Evolutionary conservation across 164 flowering plant genomes (phyloP).

Genomic region (Kalanchoe fedtschenkoi): DNA sequence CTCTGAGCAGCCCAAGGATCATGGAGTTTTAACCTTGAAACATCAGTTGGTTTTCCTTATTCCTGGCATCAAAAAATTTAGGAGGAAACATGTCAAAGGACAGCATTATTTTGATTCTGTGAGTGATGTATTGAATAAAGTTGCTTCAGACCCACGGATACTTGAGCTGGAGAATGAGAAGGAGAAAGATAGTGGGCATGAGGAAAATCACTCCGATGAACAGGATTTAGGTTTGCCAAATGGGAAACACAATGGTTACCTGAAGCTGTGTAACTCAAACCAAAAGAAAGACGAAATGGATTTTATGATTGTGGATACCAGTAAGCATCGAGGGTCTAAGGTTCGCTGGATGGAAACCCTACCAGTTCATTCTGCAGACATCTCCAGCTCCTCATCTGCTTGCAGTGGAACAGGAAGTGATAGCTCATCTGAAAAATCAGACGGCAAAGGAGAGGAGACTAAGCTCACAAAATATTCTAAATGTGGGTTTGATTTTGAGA

Average conservation of each 20-base stretch:
- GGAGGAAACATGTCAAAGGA: constrained; percentile 21
- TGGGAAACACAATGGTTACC: constrained; percentile 12
- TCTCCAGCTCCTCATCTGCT: constrained; percentile 7
- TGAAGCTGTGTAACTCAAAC: constrained; percentile 11
- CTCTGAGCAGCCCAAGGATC: constrained; percentile 22
- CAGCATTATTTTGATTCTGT: constrained; percentile 21
- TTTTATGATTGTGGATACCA: constrained; percentile 20
- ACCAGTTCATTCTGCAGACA: constrained; percentile 3
- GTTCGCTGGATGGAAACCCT: constrained; percentile 15
- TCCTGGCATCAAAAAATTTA: constrained; percentile 22
- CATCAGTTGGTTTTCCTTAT: constrained; percentile 15
- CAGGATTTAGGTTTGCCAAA: constrained; percentile 4
- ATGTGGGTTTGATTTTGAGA: constrained; percentile 2
- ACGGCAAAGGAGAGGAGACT: constrained; percentile 10
- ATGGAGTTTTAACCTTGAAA: constrained; percentile 10
- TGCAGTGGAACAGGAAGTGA: constrained; percentile 13
- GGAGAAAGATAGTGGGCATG: constrained; percentile 3
- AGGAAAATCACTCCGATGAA: background rate
- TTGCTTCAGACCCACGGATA: constrained; percentile 16
- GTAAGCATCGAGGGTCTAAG: constrained; percentile 9
- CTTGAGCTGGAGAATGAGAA: constrained; percentile 15
- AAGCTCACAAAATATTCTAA: constrained; percentile 4
- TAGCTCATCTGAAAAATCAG: constrained; percentile 11
- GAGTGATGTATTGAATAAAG: constrained; percentile 20
- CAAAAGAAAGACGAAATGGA: constrained; percentile 1